Percentiles rank a stretch among this genome's conserved stretches.
Evolutionary conservation across 768 basidiomycete genomes (phyloP).

Genomic region (Mycena albidolilacea): DNA sequence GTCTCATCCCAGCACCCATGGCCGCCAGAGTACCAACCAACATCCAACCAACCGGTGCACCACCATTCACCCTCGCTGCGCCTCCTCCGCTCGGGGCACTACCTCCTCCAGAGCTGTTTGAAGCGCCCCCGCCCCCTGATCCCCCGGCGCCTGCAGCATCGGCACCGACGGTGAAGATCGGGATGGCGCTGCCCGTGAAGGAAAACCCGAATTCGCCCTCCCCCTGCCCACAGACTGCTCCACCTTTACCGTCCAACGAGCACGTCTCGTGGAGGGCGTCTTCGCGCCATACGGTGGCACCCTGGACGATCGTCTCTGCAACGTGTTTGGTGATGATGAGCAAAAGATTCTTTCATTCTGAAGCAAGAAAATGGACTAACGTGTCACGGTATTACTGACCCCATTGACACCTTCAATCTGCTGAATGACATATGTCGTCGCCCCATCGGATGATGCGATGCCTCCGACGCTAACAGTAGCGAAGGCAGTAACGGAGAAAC

Average conservation of each 20-base stretch:
- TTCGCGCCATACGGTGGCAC: constrained; percentile 30
- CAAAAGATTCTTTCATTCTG: background rate
- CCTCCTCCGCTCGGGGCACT: constrained; percentile 5
- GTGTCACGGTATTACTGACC: constrained; percentile 2
- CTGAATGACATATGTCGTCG: constrained; percentile 28
- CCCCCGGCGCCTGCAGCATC: constrained; percentile 8
- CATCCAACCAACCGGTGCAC: constrained; percentile 21
- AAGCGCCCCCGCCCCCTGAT: background rate
- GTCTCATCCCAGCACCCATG: constrained; percentile 26
- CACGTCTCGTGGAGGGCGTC: constrained; percentile 24
- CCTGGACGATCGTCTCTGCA: constrained; percentile 27
- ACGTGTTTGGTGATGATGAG: background rate
- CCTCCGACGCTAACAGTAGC: constrained; percentile 27
- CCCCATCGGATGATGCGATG: constrained; percentile 20
- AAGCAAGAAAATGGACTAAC: background rate
- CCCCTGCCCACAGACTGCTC: constrained; percentile 13
- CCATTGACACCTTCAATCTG: constrained; percentile 12
- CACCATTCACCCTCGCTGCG: constrained; percentile 17
- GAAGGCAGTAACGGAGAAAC: constrained; percentile 15
- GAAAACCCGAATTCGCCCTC: constrained; percentile 4
- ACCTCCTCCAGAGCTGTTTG: background rate
- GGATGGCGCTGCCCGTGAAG: constrained; percentile 28
- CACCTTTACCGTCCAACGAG: constrained; percentile 32
- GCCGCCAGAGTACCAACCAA: constrained; percentile 19
- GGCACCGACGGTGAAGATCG: constrained; percentile 27